These are phyloP conservation scores for Homolaphlyctis polyrhiza DNA, from an alignment of 371 early-diverging fungal genomes.

Conservation along the genomic window DNA sequence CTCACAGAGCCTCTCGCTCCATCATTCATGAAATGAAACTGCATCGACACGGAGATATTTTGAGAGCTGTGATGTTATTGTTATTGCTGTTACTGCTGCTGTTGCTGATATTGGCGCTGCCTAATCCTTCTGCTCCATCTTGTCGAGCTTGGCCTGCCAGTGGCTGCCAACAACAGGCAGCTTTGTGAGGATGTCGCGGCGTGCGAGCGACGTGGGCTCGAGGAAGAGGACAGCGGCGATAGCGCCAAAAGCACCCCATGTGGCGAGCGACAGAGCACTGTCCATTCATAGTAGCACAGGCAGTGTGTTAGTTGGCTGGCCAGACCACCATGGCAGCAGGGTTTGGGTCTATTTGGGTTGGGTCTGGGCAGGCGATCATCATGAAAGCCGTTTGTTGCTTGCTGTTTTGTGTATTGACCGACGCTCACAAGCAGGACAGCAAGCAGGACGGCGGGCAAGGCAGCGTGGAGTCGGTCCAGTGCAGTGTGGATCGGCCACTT, in stretches of 20 bases:
- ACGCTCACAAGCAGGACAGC: not conserved
- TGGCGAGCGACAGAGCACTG: conserved; percentile 22
- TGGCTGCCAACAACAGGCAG: conserved; percentile 30
- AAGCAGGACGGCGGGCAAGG: not conserved
- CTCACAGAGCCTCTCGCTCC: too few species aligned
- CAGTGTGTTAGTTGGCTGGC: too few species aligned
- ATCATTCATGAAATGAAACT: too few species aligned
- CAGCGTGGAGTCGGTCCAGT: not conserved
- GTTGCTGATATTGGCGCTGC: too few species aligned
- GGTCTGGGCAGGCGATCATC: too few species aligned
- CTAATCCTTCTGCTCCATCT: not conserved
- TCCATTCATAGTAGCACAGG: not conserved
- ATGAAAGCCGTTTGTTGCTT: not conserved
- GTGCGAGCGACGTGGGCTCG: conserved; percentile 35
- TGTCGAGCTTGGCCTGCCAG: conserved; percentile 22
- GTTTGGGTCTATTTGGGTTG: too few species aligned
- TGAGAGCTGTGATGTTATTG: too few species aligned
- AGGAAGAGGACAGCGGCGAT: conserved; percentile 28
- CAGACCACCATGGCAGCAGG: too few species aligned
- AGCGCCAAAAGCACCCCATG: conserved; percentile 31
- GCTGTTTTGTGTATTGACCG: not conserved
- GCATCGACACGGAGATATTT: too few species aligned
- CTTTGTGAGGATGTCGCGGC: conserved; percentile 29
- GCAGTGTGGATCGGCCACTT: not conserved
- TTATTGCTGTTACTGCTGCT: too few species aligned